Percentiles rank a stretch among this genome's conserved stretches.
These are phyloP conservation scores for Annulohypoxylon bovei DNA, from an alignment of 495 filamentous ascomycete genomes.

Conservation along the genomic window DNA sequence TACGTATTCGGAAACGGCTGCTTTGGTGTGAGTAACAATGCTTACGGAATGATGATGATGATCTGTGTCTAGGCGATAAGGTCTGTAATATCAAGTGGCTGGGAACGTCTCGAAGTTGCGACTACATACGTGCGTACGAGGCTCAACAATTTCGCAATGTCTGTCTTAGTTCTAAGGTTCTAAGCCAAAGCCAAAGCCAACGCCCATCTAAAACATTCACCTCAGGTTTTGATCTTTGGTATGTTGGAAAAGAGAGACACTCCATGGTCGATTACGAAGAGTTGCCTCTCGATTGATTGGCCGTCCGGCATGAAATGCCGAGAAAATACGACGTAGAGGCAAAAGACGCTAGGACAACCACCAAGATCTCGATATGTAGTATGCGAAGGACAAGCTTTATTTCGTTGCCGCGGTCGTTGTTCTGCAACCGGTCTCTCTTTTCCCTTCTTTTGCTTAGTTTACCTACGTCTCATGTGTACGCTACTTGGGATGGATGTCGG, in stretches of 20 bases:
- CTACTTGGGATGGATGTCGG: slow-evolving; percentile 13
- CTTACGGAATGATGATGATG: slow-evolving; percentile 9
- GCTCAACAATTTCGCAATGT: not conserved
- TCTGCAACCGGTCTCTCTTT: slow-evolving; percentile 24
- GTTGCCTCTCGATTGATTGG: slow-evolving; percentile 9
- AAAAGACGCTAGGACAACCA: slow-evolving; percentile 3
- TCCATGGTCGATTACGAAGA: not conserved
- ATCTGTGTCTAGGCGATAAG: slow-evolving; percentile 15
- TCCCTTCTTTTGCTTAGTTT: not conserved
- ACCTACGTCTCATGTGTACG: slow-evolving; percentile 8
- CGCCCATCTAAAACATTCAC: not conserved
- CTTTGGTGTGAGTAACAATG: slow-evolving; percentile 14
- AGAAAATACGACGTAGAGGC: slow-evolving; percentile 12
- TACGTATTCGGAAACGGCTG: slow-evolving; percentile 3
- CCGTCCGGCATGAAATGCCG: slow-evolving; percentile 14
- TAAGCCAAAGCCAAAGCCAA: too few species aligned
- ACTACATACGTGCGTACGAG: not conserved
- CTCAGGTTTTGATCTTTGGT: not conserved
- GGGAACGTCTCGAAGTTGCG: slow-evolving; percentile 23
- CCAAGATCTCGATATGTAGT: not conserved
- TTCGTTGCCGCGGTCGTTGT: slow-evolving; percentile 32
- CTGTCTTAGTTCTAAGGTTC: slow-evolving; percentile 16
- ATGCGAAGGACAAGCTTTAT: slow-evolving; percentile 28
- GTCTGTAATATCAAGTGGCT: slow-evolving; percentile 36
- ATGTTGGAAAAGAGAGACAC: slow-evolving; percentile 4